Evolutionary conservation across 768 basidiomycete species (phyloP).

Genomic region (Coprinopsis sp.): DNA sequence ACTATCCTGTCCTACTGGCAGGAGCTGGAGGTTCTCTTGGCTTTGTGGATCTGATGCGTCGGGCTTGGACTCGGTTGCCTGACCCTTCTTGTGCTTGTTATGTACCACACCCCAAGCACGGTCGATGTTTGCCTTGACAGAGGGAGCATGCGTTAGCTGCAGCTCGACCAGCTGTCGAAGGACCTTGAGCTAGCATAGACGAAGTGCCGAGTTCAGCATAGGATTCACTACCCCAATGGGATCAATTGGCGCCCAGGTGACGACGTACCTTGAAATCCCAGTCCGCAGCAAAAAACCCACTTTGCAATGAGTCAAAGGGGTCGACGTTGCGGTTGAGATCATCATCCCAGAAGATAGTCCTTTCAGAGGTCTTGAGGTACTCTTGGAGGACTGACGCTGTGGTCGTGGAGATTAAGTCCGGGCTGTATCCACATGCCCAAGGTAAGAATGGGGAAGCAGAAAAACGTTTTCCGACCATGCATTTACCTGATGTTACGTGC

Average conservation of each 20-base stretch:
- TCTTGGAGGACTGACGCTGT: constrained; percentile 65
- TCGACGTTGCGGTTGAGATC: constrained; percentile 61
- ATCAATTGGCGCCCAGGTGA: constrained; percentile 4
- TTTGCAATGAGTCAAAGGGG: constrained; percentile 60
- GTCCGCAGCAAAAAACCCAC: constrained; percentile 74
- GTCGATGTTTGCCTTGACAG: constrained; percentile 72
- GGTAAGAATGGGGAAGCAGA: constrained; percentile 7
- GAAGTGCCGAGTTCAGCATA: constrained; percentile 7
- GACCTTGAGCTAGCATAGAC: constrained; percentile 60
- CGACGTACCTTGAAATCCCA: constrained; percentile 78
- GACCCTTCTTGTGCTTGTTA: constrained; percentile 81
- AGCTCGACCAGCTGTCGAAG: constrained; percentile 83
- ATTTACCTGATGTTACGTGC: constrained; percentile 87
- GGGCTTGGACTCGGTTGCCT: constrained; percentile 49
- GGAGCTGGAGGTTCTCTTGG: constrained; percentile 57
- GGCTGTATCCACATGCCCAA: constrained; percentile 40
- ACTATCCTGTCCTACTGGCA: constrained; percentile 74
- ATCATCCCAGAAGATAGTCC: constrained; percentile 80
- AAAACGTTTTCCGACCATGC: constrained; percentile 25
- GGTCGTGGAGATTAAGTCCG: constrained; percentile 78
- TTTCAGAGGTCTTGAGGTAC: constrained; percentile 66
- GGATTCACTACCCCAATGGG: constrained; percentile 12
- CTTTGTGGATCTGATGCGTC: constrained; percentile 60
- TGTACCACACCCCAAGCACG: constrained; percentile 83
- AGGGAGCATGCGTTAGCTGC: constrained; percentile 64